Conservation (phyloP, 768 basidiomycete species). For the Trametes sanguinea region DNA sequence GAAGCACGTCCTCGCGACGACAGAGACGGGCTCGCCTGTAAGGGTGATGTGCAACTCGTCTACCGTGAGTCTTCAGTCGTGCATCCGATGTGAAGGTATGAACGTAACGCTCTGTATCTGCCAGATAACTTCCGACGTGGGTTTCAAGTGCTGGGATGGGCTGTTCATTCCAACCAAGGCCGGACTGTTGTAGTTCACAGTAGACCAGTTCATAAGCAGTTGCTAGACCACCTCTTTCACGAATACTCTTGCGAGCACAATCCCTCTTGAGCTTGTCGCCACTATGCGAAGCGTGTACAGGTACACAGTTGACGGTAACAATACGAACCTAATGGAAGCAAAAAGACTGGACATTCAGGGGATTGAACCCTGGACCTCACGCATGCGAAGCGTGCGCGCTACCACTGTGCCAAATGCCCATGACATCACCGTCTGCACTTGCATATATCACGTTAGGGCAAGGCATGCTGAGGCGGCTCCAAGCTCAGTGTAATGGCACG, state of each 20-base stretch:
- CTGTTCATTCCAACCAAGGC: constrained; percentile 43
- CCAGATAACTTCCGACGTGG: constrained; percentile 48
- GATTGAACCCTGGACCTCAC: constrained; percentile 19
- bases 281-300: too few species aligned
- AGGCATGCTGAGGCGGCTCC: not conserved
- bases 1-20: constrained; percentile 48
- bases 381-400: constrained; percentile 19
- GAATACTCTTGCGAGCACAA: too few species aligned
- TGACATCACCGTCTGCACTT: not conserved
- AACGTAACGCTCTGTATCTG: too few species aligned
- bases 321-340: not conserved
- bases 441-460: not conserved
- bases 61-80: constrained; percentile 37
- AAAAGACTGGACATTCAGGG: constrained; percentile 9
- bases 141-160: constrained; percentile 53
- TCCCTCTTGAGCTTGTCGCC: too few species aligned
- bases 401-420: constrained; percentile 17
- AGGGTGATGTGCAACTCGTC: constrained; percentile 57
- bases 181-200: constrained; percentile 21
- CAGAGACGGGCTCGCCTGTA: constrained; percentile 45
- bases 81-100: not conserved
- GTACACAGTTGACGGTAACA: too few species aligned
- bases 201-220: not conserved
- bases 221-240: too few species aligned
- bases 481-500: too few species aligned